Evolutionary conservation across 306 rosid species (phyloP).

Genomic region (Prunus padus): DNA sequence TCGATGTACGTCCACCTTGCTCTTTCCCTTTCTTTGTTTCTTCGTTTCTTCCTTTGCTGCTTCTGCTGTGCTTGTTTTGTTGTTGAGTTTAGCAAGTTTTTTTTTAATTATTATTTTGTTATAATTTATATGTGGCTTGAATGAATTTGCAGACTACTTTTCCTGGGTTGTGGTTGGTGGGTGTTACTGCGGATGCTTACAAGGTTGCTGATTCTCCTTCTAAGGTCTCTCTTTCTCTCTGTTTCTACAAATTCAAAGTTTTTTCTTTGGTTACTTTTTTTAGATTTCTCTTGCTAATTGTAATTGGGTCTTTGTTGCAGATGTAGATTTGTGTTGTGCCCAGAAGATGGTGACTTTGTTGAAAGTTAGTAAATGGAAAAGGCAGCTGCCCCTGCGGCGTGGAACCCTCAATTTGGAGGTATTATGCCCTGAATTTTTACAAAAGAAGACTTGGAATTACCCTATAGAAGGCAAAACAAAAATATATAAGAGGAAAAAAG

Average conservation of each 20-base stretch:
- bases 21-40: neutral
- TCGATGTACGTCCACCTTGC: slow-evolving; percentile 52
- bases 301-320: slow-evolving; percentile 42
- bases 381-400: slow-evolving; percentile 25
- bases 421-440: slow-evolving; percentile 47
- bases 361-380: neutral
- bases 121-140: neutral
- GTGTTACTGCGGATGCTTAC: slow-evolving; percentile 66
- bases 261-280: neutral
- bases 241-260: neutral
- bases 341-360: slow-evolving; percentile 16
- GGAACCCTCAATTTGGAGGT: slow-evolving; percentile 44
- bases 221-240: slow-evolving; percentile 43
- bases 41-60: neutral
- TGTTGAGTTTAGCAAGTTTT: neutral
- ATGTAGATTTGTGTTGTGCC: slow-evolving; percentile 31
- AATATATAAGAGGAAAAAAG: neutral
- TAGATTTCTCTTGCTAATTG: neutral
- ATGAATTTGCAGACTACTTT: slow-evolving; percentile 54
- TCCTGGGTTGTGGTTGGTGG: slow-evolving; percentile 94
- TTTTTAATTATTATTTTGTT: neutral
- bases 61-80: neutral
- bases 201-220: slow-evolving; percentile 57
- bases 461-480: slow-evolving; percentile 25
- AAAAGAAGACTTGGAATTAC: slow-evolving; percentile 36